phyloP scores from a whole-genome alignment of 2,329 filamentous ascomycete genomes.

The Mycosphaerella arachidis region DNA sequence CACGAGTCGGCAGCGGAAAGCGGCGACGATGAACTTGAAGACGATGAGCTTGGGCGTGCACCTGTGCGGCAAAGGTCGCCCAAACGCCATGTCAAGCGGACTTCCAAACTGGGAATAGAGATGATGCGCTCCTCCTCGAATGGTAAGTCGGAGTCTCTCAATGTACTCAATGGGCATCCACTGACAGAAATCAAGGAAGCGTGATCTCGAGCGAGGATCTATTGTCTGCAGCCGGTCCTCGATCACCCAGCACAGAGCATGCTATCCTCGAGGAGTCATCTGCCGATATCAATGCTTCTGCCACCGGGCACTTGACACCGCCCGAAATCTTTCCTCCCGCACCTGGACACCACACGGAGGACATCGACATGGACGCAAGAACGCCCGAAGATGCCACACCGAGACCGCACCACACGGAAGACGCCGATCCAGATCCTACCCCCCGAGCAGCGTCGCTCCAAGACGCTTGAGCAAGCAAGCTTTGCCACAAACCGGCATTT shows the following conservation, averaged over 20 bases:
- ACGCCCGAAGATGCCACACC: slow-evolving; percentile 33
- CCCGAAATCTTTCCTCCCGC: slow-evolving; percentile 47
- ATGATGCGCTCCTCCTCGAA: slow-evolving; percentile 88
- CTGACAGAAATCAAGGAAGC: slow-evolving; percentile 68
- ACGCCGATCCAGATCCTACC: slow-evolving; percentile 40
- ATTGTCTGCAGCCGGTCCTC: slow-evolving; percentile 15
- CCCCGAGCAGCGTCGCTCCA: slow-evolving; percentile 33
- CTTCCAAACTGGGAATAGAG: slow-evolving; percentile 85
- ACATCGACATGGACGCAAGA: slow-evolving; percentile 35
- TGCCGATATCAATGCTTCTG: slow-evolving; percentile 29
- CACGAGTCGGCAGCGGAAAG: slow-evolving; percentile 72
- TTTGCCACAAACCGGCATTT: slow-evolving; percentile 2
- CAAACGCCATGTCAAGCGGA: slow-evolving; percentile 40
- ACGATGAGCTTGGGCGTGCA: slow-evolving; percentile 72
- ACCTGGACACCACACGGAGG: slow-evolving; percentile 41
- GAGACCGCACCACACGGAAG: slow-evolving; percentile 27
- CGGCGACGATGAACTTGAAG: slow-evolving; percentile 73
- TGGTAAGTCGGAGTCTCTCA: not conserved
- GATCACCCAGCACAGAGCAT: slow-evolving; percentile 5
- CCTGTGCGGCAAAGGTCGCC: slow-evolving; percentile 59
- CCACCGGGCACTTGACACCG: slow-evolving; percentile 42
- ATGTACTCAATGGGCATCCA: not conserved
- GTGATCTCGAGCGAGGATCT: slow-evolving; percentile 49
- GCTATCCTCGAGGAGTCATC: slow-evolving; percentile 40
- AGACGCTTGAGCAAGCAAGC: slow-evolving; percentile 3